These are phyloP conservation scores for Ehretia macrophylla DNA, from an alignment of 257 asterid species.

Conservation along the genomic window DNA sequence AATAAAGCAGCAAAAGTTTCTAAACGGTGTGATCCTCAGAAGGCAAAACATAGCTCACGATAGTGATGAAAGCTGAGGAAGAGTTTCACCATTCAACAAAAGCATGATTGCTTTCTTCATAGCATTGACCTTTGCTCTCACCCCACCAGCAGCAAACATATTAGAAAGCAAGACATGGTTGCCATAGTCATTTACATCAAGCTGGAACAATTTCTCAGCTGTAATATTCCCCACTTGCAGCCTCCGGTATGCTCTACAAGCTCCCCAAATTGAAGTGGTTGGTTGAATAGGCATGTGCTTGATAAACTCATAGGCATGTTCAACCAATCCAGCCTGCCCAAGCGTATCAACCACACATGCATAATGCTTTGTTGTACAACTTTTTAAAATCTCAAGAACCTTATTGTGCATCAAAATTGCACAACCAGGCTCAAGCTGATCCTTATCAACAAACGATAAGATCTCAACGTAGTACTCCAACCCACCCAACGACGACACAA, in stretches of 20 bases:
- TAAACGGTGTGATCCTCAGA: slow-evolving; percentile 87
- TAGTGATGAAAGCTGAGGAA: slow-evolving; percentile 85
- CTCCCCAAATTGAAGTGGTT: slow-evolving; percentile 85
- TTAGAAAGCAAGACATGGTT: slow-evolving; percentile 77
- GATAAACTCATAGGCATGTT: slow-evolving; percentile 59
- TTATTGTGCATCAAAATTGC: too few species aligned
- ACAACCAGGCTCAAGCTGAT: too few species aligned
- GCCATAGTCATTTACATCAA: slow-evolving; percentile 85
- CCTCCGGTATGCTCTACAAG: slow-evolving; percentile 64
- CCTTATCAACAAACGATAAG: too few species aligned
- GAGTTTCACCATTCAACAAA: slow-evolving; percentile 82
- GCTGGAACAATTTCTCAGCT: slow-evolving; percentile 67
- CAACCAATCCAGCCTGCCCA: slow-evolving; percentile 82
- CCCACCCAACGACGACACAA: too few species aligned
- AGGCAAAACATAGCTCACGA: slow-evolving; percentile 83
- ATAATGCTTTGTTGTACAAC: slow-evolving; percentile 86
- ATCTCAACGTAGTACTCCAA: too few species aligned
- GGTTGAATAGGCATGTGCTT: slow-evolving; percentile 54
- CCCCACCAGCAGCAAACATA: slow-evolving; percentile 72
- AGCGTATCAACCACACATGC: slow-evolving; percentile 90
- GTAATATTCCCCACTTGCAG: slow-evolving; percentile 68
- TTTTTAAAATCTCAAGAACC: too few species aligned
- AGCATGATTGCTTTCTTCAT: slow-evolving; percentile 90
- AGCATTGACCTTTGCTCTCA: slow-evolving; percentile 82
- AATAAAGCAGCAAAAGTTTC: slow-evolving; percentile 63